Evolutionary conservation across 192 early-diverging fungal species (phyloP), one percentile per base, ranked within the genome.

Genomic region (Coemansia sp.): DNA sequence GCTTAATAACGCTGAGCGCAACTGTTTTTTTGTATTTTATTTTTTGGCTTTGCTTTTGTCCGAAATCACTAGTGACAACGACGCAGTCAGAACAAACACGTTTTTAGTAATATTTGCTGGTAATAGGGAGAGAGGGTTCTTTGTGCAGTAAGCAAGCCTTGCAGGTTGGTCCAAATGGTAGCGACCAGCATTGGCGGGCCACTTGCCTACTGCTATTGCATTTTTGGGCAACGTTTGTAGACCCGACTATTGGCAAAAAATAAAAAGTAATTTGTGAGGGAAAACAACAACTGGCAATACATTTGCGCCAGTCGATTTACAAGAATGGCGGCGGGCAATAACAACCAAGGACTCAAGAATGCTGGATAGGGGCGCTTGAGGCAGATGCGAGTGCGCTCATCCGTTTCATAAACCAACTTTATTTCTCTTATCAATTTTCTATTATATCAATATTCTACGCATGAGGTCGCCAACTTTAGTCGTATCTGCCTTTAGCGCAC

Each of bases 391-490:
- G 21, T 48, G 7, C 45, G 7, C n/a, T 45, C 19, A 9, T 21
- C 19, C 19, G 19, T 19, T 48, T 17, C 7, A 8, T 21, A 5
- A 21, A 10, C 14, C 39, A 14, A 41, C 11, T 41, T 11, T 41
- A 41, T 41, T 12, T 41, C 4, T 32, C 7, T 44, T 44, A 15
- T 15, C 4, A 1, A 44, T 15, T 15, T n/a, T 15, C 23, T 64
- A 1, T 51, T 55, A 19, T 37, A 66, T 19, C 19, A 34, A 51
- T 9, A 12, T 19, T 53, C 34, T 39, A 50, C 46, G 19, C 44
- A 69, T 69, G 67, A 69, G 53, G 29, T 53, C 36, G n/a, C 36
- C 2, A 23, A 23, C 17, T 39, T 39, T 61, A 9, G 7, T 23
- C 2, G 62, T 19, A 41, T 34, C 45, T 41, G 5, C 36, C 25